Evolutionary conservation across 495 filamentous ascomycete genomes (phyloP), one percentile per base, ranked within the genome.

Genomic region (Viridothelium virens): DNA sequence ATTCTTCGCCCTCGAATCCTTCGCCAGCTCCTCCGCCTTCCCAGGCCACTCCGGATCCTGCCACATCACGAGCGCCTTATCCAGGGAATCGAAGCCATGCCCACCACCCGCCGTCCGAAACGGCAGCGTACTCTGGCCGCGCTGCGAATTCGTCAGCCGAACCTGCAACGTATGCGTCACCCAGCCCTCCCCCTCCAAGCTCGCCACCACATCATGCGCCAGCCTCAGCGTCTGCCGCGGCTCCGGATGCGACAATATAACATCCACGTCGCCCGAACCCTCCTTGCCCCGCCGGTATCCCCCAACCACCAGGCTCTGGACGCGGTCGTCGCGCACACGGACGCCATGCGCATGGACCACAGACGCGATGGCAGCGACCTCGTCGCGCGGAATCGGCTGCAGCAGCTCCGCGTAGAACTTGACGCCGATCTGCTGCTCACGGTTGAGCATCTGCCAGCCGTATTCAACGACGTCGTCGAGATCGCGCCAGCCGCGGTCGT

Each of bases 21-120:
- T 63, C 0, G 67, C 72, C 14, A 74, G 65, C 48, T 80, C 76
- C 2, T 67, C 71, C 6, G 70, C 73, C 44, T 73, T 71, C 0
- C 73, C 75, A 36, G 76, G 73, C 82, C 82, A 89, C 4, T 75
- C n/a, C 0, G 88, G 86, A 69, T 92, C 84, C 72, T 95, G 93
- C 94, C 94, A 99, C 0, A 97, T 91, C 0, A 97, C 86, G 53
- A 97, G 77, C 7, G 91, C 91, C 74, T 97, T 96, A 74, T 97
- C 92, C 1, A 99, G 79, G 0, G 84, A 87, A 72, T 97, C 93
- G 67, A 94, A 96, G 11, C 88, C 89, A 38, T 80, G 77, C 10
- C 81, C 78, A 16, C 80, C 79, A 38, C 69, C 72, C 1, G 78
- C 80, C 31, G 68, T 66, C 2, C 74, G 76, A 67, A 79, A 85